phyloP scores from a whole-genome alignment of 2,329 filamentous ascomycete genomes.

The Capronia coronata region DNA sequence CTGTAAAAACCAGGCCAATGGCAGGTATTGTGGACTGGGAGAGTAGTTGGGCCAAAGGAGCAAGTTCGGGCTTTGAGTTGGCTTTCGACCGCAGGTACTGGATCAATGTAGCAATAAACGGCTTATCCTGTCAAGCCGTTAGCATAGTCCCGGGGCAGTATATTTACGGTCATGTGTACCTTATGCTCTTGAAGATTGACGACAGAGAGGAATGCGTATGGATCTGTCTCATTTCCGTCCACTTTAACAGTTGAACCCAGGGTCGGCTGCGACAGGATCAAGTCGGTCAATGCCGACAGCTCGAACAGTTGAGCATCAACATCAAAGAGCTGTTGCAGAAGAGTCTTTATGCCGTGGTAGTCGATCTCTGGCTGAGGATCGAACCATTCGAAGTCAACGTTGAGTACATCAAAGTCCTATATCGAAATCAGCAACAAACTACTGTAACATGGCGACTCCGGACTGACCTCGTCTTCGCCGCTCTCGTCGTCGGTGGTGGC shows the following conservation, averaged over 20 bases:
- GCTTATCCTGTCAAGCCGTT: slow-evolving; percentile 51
- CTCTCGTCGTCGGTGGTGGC: slow-evolving; percentile 22
- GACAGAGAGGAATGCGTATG: slow-evolving; percentile 85
- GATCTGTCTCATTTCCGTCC: slow-evolving; percentile 87
- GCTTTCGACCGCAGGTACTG: slow-evolving; percentile 60
- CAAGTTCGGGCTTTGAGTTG: slow-evolving; percentile 49
- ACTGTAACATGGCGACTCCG: slow-evolving; percentile 1
- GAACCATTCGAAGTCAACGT: slow-evolving; percentile 99
- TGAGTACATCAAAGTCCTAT: slow-evolving; percentile 82
- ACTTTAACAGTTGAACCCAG: slow-evolving; percentile 95
- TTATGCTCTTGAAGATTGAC: slow-evolving; percentile 74
- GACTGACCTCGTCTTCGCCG: slow-evolving; percentile 37
- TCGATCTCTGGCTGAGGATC: slow-evolving; percentile 84
- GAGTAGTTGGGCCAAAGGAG: slow-evolving; percentile 54
- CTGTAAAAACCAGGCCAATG: slow-evolving; percentile 80
- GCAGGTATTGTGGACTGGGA: slow-evolving; percentile 49
- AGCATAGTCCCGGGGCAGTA: slow-evolving; percentile 3
- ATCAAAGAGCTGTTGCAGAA: slow-evolving; percentile 88
- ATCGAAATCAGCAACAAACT: neutral
- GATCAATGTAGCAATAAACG: slow-evolving; percentile 63
- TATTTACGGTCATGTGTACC: slow-evolving; percentile 33
- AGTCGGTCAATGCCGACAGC: slow-evolving; percentile 74
- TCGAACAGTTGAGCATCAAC: slow-evolving; percentile 79
- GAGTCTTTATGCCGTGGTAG: slow-evolving; percentile 87
- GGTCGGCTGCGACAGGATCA: slow-evolving; percentile 78